These are phyloP conservation scores for Candida sp. DNA, from an alignment of 1,139 yeast genomes.

Conservation along the genomic window DNA sequence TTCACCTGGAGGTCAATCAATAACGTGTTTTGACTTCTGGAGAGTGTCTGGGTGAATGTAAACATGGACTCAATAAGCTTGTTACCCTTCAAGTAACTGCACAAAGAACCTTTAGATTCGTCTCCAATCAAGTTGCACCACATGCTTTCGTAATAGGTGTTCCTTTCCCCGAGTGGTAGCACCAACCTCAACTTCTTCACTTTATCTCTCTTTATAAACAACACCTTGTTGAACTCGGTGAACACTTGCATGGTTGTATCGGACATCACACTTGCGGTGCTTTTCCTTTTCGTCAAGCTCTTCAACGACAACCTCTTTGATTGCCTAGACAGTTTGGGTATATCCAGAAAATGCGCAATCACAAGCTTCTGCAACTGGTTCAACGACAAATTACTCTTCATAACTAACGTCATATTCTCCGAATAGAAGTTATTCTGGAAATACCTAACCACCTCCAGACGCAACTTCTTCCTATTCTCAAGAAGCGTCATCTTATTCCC, in stretches of 20 bases:
- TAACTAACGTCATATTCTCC: constrained; percentile 55
- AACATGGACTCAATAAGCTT: constrained; percentile 22
- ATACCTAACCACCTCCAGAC: constrained; percentile 25
- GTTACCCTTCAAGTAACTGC: constrained; percentile 27
- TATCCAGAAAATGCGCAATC: constrained; percentile 37
- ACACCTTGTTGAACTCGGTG: constrained; percentile 24
- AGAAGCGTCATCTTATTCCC: constrained; percentile 38
- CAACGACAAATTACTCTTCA: constrained; percentile 68
- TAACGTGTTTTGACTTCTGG: constrained; percentile 32
- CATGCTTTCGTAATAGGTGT: constrained; percentile 32
- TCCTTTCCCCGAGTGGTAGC: constrained; percentile 33
- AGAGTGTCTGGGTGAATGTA: constrained; percentile 42
- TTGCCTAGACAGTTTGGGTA: not conserved
- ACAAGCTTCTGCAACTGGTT: constrained; percentile 59
- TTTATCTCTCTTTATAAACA: constrained; percentile 14
- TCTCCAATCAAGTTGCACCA: constrained; percentile 70
- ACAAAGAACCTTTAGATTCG: constrained; percentile 53
- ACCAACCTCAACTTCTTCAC: constrained; percentile 31
- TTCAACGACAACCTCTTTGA: not conserved
- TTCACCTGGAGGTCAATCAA: constrained; percentile 53
- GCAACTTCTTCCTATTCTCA: constrained; percentile 18
- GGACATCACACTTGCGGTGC: not conserved
- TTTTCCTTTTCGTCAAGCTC: not conserved
- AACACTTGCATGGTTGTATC: constrained; percentile 17
- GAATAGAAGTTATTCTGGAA: constrained; percentile 34